Evolutionary conservation across 495 filamentous ascomycete species (phyloP), one percentile per base, ranked within the genome.

Genomic region (Aspergillus indologenus): DNA sequence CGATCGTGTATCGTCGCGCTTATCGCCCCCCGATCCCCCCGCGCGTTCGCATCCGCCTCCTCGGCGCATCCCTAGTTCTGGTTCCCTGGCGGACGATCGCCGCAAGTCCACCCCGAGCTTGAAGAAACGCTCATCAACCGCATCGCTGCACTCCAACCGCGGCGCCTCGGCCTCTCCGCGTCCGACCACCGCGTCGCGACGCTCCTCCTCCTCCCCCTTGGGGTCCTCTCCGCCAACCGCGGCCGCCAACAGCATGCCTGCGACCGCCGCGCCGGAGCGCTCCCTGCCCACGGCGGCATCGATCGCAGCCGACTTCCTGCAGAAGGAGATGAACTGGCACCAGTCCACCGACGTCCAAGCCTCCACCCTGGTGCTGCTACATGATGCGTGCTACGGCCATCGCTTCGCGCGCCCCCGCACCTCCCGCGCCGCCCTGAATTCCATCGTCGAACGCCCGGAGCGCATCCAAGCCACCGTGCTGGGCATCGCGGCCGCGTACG

Each of bases 381-480:
- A 98, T 58, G 95, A 98, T 71, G 85, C 87, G 52, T 96, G 93
- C 75, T 98, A 97, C 64, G 91, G 91, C 12, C 94, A 98, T 70
- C 86, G 90, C 1, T 98, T 83, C 66, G 89, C 91, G 14, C 82
- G 94, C 21, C 91, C 90, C n/a, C 85, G 87, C 42, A 84, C 88
- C 0, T 84, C 82, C 2, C 85, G 83, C 53, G 77, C 75, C 3
- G 79, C 77, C 4, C 78, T 98, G 0, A 83, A 68, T 53, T 86
- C 82, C 44, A 93, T 98, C 49, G 91, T 97, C 15, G 94, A 98
- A 72, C 80, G 93, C 40, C 94, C 94, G 26, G 94, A 98, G 75
- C 83, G 94, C 40, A 86, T 98, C 49, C 90, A 89, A 60, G 95
- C 95, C 5, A 85, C 85, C 60, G 83, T 91, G 0, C 64, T 94